Evolutionary conservation across 306 rosid species (phyloP).

Genomic region (Alnus rubra): DNA sequence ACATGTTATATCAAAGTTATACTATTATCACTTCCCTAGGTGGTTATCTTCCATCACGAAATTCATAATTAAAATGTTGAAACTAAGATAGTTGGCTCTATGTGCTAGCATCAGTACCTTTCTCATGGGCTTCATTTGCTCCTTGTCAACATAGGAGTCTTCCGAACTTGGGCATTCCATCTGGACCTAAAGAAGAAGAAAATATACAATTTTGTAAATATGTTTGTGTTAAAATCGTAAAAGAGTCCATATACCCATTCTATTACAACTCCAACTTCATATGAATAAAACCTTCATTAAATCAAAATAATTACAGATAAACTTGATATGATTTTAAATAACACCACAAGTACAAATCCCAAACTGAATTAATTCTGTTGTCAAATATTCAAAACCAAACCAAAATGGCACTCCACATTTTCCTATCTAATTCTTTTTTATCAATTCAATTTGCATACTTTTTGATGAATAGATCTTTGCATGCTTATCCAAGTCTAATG

Average conservation of each 20-base stretch:
- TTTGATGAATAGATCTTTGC: too few relatives aligned
- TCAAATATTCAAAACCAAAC: background rate
- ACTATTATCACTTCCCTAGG: background rate
- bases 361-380: background rate
- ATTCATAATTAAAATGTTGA: conserved; percentile 19
- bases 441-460: background rate
- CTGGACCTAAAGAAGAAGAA: too few relatives aligned
- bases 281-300: too few relatives aligned
- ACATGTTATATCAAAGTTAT: background rate
- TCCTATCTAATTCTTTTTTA: background rate
- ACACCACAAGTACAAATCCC: background rate
- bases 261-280: too few relatives aligned
- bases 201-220: too few relatives aligned
- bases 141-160: too few relatives aligned
- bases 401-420: background rate
- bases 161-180: too few relatives aligned
- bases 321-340: too few relatives aligned
- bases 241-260: too few relatives aligned
- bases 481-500: background rate
- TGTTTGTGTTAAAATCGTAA: too few relatives aligned
- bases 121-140: conserved; percentile 37
- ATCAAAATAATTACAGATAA: too few relatives aligned
- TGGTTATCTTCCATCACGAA: background rate
- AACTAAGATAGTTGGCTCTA: conserved; percentile 6
- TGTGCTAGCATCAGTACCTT: conserved; percentile 50